Percentiles rank a stretch among this genome's conserved stretches.
These are phyloP conservation scores for Kwoniella europaea DNA, from an alignment of 768 basidiomycete species.

Conservation along the genomic window DNA sequence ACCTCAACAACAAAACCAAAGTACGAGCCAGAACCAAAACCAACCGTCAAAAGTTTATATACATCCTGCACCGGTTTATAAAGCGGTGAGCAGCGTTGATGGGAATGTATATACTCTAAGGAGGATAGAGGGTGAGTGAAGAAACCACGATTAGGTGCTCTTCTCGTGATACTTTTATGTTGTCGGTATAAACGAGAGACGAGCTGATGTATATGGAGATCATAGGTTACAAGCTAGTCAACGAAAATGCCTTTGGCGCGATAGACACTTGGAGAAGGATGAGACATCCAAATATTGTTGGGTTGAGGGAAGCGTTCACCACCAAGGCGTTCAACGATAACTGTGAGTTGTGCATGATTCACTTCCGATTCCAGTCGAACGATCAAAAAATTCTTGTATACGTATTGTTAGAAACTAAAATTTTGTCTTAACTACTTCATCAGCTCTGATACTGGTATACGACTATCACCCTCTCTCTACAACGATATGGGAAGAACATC, in stretches of 20 bases:
- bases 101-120: slow-evolving; percentile 77
- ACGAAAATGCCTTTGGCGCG: slow-evolving; percentile 77
- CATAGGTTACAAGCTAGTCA: slow-evolving; percentile 79
- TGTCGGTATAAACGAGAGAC: too few species aligned
- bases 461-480: slow-evolving; percentile 82
- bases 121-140: slow-evolving; percentile 79
- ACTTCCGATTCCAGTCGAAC: too few species aligned
- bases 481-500: slow-evolving; percentile 76
- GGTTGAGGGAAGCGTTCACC: slow-evolving; percentile 90
- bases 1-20: slow-evolving; percentile 52
- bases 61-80: slow-evolving; percentile 83
- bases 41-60: slow-evolving; percentile 72
- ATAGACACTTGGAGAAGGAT: slow-evolving; percentile 87
- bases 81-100: slow-evolving; percentile 76
- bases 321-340: slow-evolving; percentile 89
- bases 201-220: background rate
- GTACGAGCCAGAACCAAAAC: slow-evolving; percentile 22
- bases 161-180: background rate
- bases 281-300: slow-evolving; percentile 81
- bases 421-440: slow-evolving; percentile 23
- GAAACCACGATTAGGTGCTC: background rate
- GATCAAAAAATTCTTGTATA: too few species aligned
- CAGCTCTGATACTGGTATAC: slow-evolving; percentile 89
- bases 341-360: slow-evolving; percentile 64
- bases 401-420: background rate